Base-by-base conservation (phyloP, 1,284 basidiomycete genomes). In the Marasmius fiardii region DNA sequence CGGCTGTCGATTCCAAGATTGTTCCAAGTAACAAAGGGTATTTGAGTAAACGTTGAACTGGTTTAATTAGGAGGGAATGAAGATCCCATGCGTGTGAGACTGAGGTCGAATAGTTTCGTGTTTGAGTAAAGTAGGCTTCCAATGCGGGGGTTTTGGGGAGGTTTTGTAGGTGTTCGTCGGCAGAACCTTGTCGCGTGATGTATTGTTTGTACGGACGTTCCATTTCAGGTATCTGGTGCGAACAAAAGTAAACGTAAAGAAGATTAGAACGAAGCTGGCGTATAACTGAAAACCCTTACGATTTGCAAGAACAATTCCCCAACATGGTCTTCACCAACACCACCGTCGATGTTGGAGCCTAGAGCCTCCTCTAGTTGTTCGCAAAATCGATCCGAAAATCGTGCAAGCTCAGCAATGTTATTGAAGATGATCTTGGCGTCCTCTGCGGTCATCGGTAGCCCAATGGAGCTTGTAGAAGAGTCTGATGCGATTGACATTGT, bases 31-130 rank as follows among this genome's bases (percentile, higher is more conserved):
- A 82, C 11, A 97, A 79, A 0, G 95, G 89, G 67, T 98, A 98
- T 69, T 96, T 97, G 62, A 94, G 83, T 48, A 95, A 79, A n/a
- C 93, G 83, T 65, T 95, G 93, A 6, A 96, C 90, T 31, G 93
- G 93, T 70, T 95, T 92, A 70, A 94, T 97, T 58, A 97, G 85
- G 58, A 97, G 81, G 1, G 93, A 96, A 6, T 90, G 81, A 44
- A 98, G 82, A 69, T 98, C 95, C 95, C 95, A 98, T 1, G 94
- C 92, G 64, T 94, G 90, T 0, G 93, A 91, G 45, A 88, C 80
- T 4, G 82, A 78, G 20, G 88, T 83, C 14, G 92, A 86, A 39
- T 86, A 75, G 3, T 74, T 74, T 67, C 86, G 85, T 24, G 88
- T 90, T 23, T 86, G 83, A 14, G 80, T 69, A 33, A 94, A 77